Base-by-base conservation (phyloP, 768 basidiomycete genomes). In the Podaxis sp. region DNA sequence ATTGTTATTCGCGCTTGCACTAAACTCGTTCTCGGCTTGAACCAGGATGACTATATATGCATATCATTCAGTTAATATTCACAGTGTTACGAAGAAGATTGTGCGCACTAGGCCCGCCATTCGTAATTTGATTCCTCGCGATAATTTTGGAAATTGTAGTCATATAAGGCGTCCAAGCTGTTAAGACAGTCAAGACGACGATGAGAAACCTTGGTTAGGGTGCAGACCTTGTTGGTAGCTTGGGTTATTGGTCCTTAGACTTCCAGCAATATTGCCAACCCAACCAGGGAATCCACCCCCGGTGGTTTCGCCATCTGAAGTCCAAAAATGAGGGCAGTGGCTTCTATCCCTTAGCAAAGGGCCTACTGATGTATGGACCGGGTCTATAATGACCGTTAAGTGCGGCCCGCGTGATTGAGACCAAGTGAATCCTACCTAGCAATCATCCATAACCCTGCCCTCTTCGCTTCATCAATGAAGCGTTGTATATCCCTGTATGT, bases 281-380 rank as follows among this genome's bases (percentile, higher is more conserved):
- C 82, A 84, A 4, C 83, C 83, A 11, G 84, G 84, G 63, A 85
- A 82, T 4, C 83, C 82, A 14, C 82, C 82, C 5, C 81, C 82
- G 3, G 82, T 82, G 3, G 81, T 82, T 68, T 82, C 81, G 5
- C 66, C 80, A 64, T 82, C 79, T 69, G 46, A 1, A 9, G 1
- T 7, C 55, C 9, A 52, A 10, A 37, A n/a, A 28, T 37, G n/a
- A 32, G 10, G 14, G 35, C n/a, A 18, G 18, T 28, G 4, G 28
- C 38, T 50, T 16, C 6, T 5, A 16, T 47, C 18, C 18, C 47
- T 14, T 23, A 10, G 21, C 10, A 23, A 27, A 27, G 2, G 37
- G 50, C 74, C 55, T 61, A 80, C 81, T 83, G 62, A 83, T 79
- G 63, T 83, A 83, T 14, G 82, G 82, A 13, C 81, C 81, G 59